A percentile compares a stretch with the other conserved stretches of the same genome.
These are phyloP conservation scores for Rhizopogon roseolus DNA, from an alignment of 768 basidiomycete genomes.

Conservation along the genomic window DNA sequence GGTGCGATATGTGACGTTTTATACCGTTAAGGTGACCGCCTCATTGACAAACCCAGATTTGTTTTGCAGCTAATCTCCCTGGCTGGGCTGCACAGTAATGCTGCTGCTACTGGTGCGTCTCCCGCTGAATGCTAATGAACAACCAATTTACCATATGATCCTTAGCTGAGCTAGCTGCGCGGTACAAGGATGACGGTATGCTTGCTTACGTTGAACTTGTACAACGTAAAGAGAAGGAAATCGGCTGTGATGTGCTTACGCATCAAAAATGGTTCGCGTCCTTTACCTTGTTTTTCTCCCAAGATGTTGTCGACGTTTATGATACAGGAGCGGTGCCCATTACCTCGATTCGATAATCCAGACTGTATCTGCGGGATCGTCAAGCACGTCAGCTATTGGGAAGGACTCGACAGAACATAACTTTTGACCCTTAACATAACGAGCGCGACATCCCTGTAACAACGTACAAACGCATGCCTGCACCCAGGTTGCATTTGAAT, in stretches of 20 bases:
- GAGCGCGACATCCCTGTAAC: neutral
- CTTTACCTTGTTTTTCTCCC: neutral
- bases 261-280: constrained; percentile 84
- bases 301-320: neutral
- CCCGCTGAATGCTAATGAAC: neutral
- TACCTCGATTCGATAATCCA: constrained; percentile 86
- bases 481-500: neutral
- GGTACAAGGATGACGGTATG: constrained; percentile 87
- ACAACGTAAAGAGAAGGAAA: constrained; percentile 83
- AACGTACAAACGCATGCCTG: neutral
- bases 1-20: constrained; percentile 35
- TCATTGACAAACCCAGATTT: constrained; percentile 46
- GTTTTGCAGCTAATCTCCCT: constrained; percentile 87
- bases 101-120: constrained; percentile 63
- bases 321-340: constrained; percentile 77
- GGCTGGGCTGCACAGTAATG: constrained; percentile 85
- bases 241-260: constrained; percentile 85
- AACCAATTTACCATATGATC: neutral
- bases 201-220: constrained; percentile 87
- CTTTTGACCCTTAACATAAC: constrained; percentile 41
- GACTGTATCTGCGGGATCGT: constrained; percentile 83
- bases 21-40: neutral
- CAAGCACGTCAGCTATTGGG: constrained; percentile 78
- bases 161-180: constrained; percentile 70
- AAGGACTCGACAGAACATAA: constrained; percentile 87